Percentiles rank a stretch among this genome's conserved stretches.
Evolutionary conservation across 208 protist genomes (phyloP).

Genomic region (Crithidia fasciculata): DNA sequence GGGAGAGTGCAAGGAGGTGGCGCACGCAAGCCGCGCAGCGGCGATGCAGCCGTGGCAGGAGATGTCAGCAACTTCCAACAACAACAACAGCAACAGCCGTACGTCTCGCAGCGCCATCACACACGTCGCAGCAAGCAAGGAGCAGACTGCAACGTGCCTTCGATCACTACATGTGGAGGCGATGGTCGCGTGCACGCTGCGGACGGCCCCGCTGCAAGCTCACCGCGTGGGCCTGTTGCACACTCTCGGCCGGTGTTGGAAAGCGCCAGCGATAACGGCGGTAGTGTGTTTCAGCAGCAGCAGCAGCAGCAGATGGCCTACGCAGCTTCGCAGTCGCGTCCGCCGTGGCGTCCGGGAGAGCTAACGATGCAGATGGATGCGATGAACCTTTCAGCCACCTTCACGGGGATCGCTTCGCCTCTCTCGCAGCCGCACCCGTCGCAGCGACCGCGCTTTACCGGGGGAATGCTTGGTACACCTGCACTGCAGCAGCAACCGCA

Average conservation of each 20-base stretch:
- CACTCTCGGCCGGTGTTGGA: background rate
- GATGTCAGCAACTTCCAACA: too few species aligned
- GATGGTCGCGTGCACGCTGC: too few species aligned
- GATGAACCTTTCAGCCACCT: constrained; percentile 4
- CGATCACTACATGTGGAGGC: too few species aligned
- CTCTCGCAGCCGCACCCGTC: background rate
- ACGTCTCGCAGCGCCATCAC: too few species aligned
- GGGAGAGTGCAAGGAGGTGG: background rate
- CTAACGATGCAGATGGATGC: constrained; percentile 28
- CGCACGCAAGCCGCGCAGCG: background rate
- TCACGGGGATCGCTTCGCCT: background rate
- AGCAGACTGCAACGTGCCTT: too few species aligned
- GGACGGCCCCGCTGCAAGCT: background rate
- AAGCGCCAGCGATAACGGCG: background rate
- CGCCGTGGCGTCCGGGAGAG: constrained; percentile 9
- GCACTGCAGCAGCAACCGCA: background rate
- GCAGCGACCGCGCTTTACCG: background rate
- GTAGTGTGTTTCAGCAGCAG: background rate
- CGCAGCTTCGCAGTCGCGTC: background rate
- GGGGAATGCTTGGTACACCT: too few species aligned
- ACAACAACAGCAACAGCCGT: too few species aligned
- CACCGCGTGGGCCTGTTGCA: constrained; percentile 1
- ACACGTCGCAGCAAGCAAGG: too few species aligned
- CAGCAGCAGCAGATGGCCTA: constrained; percentile 8
- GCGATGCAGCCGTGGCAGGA: background rate